Evolutionary conservation across 2,329 filamentous ascomycete genomes (phyloP).

Genomic region (Rhytidhysteron rufulum): DNA sequence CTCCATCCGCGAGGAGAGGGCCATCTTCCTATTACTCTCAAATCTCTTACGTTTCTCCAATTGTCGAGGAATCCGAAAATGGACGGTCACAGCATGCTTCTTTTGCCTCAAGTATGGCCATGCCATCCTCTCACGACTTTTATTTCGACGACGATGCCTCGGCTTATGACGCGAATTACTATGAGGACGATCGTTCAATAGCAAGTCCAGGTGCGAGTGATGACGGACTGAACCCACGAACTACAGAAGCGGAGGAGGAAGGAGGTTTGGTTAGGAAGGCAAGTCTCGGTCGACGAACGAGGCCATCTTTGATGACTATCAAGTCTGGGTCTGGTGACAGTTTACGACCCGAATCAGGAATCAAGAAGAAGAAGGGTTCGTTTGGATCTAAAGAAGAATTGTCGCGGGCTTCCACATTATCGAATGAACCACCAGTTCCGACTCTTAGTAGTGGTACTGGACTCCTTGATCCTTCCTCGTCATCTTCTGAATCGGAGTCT

Average conservation of each 20-base stretch:
- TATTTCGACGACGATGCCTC: conserved; percentile 36
- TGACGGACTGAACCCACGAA: conserved; percentile 24
- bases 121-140: conserved; percentile 41
- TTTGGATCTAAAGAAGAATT: too few relatives aligned
- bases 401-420: conserved; percentile 3
- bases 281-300: conserved; percentile 45
- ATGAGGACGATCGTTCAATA: conserved; percentile 36
- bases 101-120: conserved; percentile 48
- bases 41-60: conserved; percentile 46
- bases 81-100: conserved; percentile 39
- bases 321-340: conserved; percentile 42
- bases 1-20: conserved; percentile 46
- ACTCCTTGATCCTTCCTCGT: conserved; percentile 30
- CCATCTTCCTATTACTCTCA: conserved; percentile 49
- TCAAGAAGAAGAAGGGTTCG: conserved; percentile 15
- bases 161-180: conserved; percentile 35
- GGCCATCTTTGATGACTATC: conserved; percentile 47
- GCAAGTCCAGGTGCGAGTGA: conserved; percentile 30
- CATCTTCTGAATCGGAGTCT: conserved; percentile 31
- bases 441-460: conserved; percentile 30
- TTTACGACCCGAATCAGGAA: conserved; percentile 16
- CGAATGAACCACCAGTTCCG: conserved; percentile 15
- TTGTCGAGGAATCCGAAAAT: conserved; percentile 46
- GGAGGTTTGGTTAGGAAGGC: conserved; percentile 44
- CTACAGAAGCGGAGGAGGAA: conserved; percentile 31